Evolutionary conservation across 2,329 filamentous ascomycete species (phyloP).

Genomic region (Penicillium sp.): DNA sequence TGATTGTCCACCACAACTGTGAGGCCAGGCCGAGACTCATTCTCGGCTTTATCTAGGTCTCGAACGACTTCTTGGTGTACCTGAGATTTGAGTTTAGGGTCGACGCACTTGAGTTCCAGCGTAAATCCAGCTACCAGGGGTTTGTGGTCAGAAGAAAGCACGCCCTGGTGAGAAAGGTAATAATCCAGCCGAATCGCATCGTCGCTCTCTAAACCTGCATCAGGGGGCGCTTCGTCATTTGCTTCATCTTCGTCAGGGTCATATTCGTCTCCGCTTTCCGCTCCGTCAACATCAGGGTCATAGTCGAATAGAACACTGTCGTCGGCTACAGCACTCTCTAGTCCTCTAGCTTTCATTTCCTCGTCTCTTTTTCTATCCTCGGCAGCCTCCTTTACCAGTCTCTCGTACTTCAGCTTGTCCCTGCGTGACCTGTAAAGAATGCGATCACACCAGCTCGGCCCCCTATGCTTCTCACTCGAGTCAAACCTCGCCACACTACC

Average conservation of each 20-base stretch:
- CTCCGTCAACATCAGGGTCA: slow-evolving; percentile 77
- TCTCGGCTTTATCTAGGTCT: slow-evolving; percentile 88
- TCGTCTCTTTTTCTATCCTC: slow-evolving; percentile 74
- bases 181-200: slow-evolving; percentile 63
- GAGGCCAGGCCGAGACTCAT: slow-evolving; percentile 81
- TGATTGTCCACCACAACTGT: slow-evolving; percentile 78
- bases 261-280: slow-evolving; percentile 61
- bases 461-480: slow-evolving; percentile 89
- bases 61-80: slow-evolving; percentile 85
- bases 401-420: slow-evolving; percentile 70
- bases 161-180: slow-evolving; percentile 86
- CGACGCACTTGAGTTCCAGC: slow-evolving; percentile 82
- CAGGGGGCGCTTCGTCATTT: slow-evolving; percentile 44
- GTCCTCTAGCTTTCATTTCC: slow-evolving; percentile 80
- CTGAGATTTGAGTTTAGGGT: slow-evolving; percentile 80
- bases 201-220: slow-evolving; percentile 39
- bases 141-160: slow-evolving; percentile 95
- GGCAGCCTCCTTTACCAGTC: slow-evolving; percentile 66
- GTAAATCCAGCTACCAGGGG: slow-evolving; percentile 83
- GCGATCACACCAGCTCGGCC: slow-evolving; percentile 96
- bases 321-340: slow-evolving; percentile 74
- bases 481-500: slow-evolving; percentile 94
- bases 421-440: slow-evolving; percentile 82
- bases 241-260: slow-evolving; percentile 59
- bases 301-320: slow-evolving; percentile 90